phyloP scores from a whole-genome alignment of 306 rosid species.

The Benincasa hispida region DNA sequence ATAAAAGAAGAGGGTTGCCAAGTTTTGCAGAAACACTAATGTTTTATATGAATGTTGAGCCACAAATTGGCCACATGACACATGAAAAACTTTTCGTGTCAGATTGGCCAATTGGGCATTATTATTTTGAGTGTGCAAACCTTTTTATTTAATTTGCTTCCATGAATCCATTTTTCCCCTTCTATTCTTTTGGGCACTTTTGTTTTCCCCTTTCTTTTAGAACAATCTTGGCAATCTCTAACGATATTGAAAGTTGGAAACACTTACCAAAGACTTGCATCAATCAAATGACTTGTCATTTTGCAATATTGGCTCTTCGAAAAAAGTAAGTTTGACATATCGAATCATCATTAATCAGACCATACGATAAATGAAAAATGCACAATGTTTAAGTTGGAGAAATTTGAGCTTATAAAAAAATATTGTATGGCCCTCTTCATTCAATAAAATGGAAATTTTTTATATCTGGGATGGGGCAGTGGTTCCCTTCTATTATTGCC shows the following conservation, averaged over 20 bases:
- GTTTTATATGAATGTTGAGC: neutral
- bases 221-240: neutral
- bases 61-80: neutral
- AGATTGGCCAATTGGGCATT: neutral
- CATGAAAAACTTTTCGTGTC: neutral
- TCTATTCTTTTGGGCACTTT: neutral
- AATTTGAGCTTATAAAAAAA: neutral
- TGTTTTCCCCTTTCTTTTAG: neutral
- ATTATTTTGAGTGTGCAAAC: neutral
- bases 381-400: no score
- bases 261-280: neutral
- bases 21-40: neutral
- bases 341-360: neutral
- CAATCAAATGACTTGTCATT: neutral
- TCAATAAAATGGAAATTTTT: neutral
- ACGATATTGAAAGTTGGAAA: neutral
- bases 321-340: neutral
- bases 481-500: slow-evolving; percentile 6
- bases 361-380: neutral
- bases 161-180: neutral
- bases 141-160: neutral
- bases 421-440: neutral
- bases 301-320: neutral
- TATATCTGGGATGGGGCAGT: neutral
- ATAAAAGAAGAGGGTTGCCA: neutral